Conservation (phyloP, 2,329 filamentous ascomycete genomes). For the Phialophora verrucosa region DNA sequence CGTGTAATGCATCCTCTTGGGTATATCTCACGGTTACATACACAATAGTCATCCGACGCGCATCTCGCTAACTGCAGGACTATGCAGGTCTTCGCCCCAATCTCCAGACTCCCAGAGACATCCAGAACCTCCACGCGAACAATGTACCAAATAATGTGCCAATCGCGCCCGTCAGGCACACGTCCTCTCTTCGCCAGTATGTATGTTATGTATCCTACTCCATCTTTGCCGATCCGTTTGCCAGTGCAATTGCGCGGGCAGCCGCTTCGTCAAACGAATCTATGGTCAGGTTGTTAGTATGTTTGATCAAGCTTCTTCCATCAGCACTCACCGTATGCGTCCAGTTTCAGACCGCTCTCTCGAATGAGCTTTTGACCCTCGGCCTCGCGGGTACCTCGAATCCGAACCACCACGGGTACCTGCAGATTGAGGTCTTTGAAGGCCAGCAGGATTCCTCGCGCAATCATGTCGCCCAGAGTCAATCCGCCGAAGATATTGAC, state of each 20-base stretch:
- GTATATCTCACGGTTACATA: not conserved
- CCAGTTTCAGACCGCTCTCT: slow-evolving; percentile 69
- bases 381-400: slow-evolving; percentile 76
- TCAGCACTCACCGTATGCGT: slow-evolving; percentile 72
- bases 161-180: not conserved
- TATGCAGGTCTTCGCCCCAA: not conserved
- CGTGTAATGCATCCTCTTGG: not conserved
- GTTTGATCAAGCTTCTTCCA: not conserved
- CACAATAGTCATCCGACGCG: not conserved
- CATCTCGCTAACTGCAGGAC: not conserved
- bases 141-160: not conserved
- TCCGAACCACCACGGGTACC: slow-evolving; percentile 77
- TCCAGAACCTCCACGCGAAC: not conserved
- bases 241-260: slow-evolving; percentile 67
- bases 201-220: slow-evolving; percentile 11
- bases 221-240: slow-evolving; percentile 42
- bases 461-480: slow-evolving; percentile 81
- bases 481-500: slow-evolving; percentile 75
- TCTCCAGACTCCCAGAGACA: not conserved
- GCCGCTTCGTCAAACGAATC: slow-evolving; percentile 66
- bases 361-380: slow-evolving; percentile 72
- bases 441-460: slow-evolving; percentile 72
- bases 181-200: not conserved
- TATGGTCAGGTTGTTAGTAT: slow-evolving; percentile 22
- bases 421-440: slow-evolving; percentile 70